A percentile compares a stretch with the other conserved stretches of the same genome.
phyloP scores from a whole-genome alignment of 2,329 filamentous ascomycete genomes.

The Aspergillus candidus region DNA sequence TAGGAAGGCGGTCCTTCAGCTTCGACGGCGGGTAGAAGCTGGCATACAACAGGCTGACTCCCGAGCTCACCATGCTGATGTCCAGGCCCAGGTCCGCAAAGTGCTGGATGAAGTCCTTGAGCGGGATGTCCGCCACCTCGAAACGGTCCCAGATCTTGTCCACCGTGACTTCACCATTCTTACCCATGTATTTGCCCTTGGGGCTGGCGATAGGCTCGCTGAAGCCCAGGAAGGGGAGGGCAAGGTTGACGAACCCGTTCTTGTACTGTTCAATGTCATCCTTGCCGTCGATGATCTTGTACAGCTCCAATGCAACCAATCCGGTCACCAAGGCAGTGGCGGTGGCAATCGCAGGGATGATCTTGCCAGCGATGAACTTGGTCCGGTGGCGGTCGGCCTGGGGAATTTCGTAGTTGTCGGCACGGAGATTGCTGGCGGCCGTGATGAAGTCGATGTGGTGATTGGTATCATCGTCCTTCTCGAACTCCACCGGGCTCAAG shows the following conservation, averaged over 20 bases:
- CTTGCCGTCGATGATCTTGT: conserved; percentile 96
- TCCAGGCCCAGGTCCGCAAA: conserved; percentile 76
- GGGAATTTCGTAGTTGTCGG: conserved; percentile 96
- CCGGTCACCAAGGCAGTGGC: conserved; percentile 94
- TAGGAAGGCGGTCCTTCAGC: conserved; percentile 71
- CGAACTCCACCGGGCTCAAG: conserved; percentile 86
- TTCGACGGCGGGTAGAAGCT: conserved; percentile 81
- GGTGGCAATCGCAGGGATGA: conserved; percentile 96
- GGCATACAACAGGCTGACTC: conserved; percentile 89
- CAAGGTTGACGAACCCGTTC: conserved; percentile 96
- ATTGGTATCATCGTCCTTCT: conserved; percentile 98
- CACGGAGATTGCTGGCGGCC: conserved; percentile 89
- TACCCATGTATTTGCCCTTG: conserved; percentile 82
- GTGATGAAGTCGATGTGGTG: conserved; percentile 99
- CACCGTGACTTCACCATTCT: conserved; percentile 68
- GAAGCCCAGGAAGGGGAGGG: conserved; percentile 96
- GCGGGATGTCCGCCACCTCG: conserved; percentile 77
- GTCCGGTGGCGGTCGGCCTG: conserved; percentile 93
- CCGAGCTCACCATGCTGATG: conserved; percentile 94
- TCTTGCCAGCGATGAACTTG: conserved; percentile 99
- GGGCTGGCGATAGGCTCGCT: conserved; percentile 92
- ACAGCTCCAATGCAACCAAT: conserved; percentile 84
- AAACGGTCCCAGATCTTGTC: conserved; percentile 99
- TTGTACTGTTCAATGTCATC: conserved; percentile 97
- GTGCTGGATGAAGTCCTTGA: conserved; percentile 73